Conservation (phyloP, 495 filamentous ascomycete species). For the Aspergillus funiculosus region DNA sequence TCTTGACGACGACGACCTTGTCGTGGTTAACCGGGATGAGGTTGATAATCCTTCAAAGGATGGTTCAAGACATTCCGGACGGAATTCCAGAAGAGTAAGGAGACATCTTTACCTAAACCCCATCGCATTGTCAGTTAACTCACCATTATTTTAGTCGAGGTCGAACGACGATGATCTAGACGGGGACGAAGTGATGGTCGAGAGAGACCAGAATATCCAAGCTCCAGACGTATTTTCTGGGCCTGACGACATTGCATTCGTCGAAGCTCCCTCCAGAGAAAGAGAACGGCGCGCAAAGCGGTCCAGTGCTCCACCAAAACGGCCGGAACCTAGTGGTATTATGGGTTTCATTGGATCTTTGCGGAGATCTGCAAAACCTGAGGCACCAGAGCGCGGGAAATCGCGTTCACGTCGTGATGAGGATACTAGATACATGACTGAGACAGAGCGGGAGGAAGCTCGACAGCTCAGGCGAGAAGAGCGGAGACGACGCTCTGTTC, state of each 20-base stretch:
- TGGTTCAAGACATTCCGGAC: constrained; percentile 30
- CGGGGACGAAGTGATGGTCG: constrained; percentile 46
- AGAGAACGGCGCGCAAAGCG: constrained; percentile 52
- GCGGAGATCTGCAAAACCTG: constrained; percentile 34
- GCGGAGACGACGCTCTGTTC: constrained; percentile 35
- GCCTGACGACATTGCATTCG: constrained; percentile 62
- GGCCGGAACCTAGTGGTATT: constrained; percentile 40
- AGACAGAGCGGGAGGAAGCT: constrained; percentile 40
- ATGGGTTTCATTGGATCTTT: constrained; percentile 47
- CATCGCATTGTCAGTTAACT: not conserved
- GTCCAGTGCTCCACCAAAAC: constrained; percentile 40
- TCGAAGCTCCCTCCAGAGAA: constrained; percentile 56
- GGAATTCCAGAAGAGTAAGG: constrained; percentile 36
- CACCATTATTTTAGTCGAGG: constrained; percentile 26
- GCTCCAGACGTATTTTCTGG: constrained; percentile 38
- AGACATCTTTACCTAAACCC: not conserved
- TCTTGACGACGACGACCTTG: constrained; percentile 54
- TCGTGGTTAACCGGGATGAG: constrained; percentile 49
- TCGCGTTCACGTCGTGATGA: constrained; percentile 40
- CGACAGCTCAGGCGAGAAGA: constrained; percentile 41
- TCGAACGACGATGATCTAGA: constrained; percentile 26
- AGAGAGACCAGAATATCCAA: constrained; percentile 34
- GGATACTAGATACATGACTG: constrained; percentile 29
- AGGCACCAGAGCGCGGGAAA: constrained; percentile 35
- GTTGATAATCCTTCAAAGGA: constrained; percentile 39